Conservation (phyloP, 768 basidiomycete species). For the Suillus bovinus region DNA sequence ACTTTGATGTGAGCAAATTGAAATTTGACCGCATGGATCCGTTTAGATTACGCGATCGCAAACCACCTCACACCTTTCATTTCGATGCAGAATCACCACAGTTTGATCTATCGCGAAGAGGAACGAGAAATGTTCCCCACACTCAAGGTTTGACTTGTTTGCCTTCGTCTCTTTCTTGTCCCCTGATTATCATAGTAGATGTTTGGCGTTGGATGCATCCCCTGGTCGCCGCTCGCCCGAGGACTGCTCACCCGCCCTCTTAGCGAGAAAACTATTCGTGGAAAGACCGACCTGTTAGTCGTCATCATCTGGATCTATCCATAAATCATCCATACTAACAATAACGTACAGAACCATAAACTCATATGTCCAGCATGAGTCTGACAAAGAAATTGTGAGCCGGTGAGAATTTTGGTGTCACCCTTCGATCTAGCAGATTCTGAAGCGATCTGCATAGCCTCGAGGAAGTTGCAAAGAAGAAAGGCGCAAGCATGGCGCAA, state of each 20-base stretch:
- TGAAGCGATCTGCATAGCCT: constrained; percentile 37
- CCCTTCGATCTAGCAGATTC: constrained; percentile 9
- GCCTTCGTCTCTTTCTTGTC: background rate
- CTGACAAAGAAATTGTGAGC: constrained; percentile 40
- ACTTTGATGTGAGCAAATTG: background rate
- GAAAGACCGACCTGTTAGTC: constrained; percentile 34
- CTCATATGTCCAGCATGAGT: constrained; percentile 23
- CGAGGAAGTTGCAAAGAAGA: constrained; percentile 54
- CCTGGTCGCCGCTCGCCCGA: constrained; percentile 61
- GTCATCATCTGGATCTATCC: background rate
- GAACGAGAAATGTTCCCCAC: constrained; percentile 66
- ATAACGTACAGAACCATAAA: constrained; percentile 17
- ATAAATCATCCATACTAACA: background rate
- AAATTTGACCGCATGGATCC: background rate
- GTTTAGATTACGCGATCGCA: constrained; percentile 56
- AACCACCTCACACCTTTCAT: constrained; percentile 63
- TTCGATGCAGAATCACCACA: constrained; percentile 72
- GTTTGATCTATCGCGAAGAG: constrained; percentile 62
- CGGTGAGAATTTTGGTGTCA: constrained; percentile 32
- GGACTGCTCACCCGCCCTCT: constrained; percentile 48
- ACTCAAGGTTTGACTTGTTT: constrained; percentile 39
- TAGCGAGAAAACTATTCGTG: constrained; percentile 39
- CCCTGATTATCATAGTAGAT: constrained; percentile 31
- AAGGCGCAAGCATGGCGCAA: constrained; percentile 56
- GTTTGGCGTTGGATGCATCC: constrained; percentile 56